phyloP scores from a whole-genome alignment of 352 stramenopile genomes.

The Pythium grandisporangium region DNA sequence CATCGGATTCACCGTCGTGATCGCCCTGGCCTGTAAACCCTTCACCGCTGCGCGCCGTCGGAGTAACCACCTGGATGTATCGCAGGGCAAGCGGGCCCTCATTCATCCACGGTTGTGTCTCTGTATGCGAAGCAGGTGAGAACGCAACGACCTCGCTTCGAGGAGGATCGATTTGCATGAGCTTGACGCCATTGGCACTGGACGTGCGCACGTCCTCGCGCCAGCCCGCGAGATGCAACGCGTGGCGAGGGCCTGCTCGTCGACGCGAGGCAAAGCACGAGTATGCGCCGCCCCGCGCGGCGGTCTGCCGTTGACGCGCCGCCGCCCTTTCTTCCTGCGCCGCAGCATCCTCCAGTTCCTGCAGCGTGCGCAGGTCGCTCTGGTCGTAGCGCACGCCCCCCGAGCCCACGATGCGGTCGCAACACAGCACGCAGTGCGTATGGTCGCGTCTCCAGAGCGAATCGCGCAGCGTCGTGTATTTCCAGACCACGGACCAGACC shows the following conservation, averaged over 20 bases:
- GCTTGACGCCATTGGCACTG: too few relatives aligned
- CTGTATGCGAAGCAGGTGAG: too few relatives aligned
- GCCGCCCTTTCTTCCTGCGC: background rate
- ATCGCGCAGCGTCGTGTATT: conserved; percentile 21
- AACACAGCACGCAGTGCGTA: conserved; percentile 24
- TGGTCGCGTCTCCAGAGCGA: conserved; percentile 14
- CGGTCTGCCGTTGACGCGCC: too few relatives aligned
- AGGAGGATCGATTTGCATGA: too few relatives aligned
- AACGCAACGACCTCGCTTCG: too few relatives aligned
- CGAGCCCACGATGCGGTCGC: conserved; percentile 16
- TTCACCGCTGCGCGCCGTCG: too few relatives aligned
- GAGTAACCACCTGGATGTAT: too few relatives aligned
- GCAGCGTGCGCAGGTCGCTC: conserved; percentile 38
- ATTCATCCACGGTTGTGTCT: too few relatives aligned
- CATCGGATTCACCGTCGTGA: too few relatives aligned
- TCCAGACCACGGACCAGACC: conserved; percentile 42
- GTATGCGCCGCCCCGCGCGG: too few relatives aligned
- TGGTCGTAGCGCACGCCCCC: conserved; percentile 36
- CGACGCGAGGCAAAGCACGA: background rate
- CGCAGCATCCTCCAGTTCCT: conserved; percentile 33
- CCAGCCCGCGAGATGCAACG: background rate
- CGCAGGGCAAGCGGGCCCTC: too few relatives aligned
- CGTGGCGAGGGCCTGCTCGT: background rate
- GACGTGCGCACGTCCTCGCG: background rate
- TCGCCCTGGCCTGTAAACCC: too few relatives aligned